phyloP scores from a whole-genome alignment of 129 eudicot species.

The Deinandra increscens region DNA sequence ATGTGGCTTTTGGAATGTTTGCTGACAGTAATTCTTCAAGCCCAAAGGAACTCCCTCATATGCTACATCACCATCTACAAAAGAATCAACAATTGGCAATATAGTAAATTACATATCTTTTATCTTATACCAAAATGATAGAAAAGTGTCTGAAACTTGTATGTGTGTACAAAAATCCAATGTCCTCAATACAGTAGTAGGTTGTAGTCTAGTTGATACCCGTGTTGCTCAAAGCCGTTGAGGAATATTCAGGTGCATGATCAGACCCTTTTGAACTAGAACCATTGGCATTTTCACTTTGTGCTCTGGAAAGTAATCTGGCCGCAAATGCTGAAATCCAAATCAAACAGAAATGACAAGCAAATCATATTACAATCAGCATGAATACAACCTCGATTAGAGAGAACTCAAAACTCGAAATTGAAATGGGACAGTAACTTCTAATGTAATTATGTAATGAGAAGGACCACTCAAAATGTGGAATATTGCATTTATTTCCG shows the following conservation, averaged over 20 bases:
- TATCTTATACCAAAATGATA: not conserved
- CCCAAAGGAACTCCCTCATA: slow-evolving; percentile 36
- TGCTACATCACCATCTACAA: slow-evolving; percentile 36
- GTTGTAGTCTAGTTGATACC: slow-evolving; percentile 34
- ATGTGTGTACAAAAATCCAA: slow-evolving; percentile 12
- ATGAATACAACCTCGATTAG: slow-evolving; percentile 8
- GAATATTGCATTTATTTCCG: not conserved
- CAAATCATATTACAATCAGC: slow-evolving; percentile 4
- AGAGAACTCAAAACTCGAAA: not conserved
- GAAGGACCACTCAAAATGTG: slow-evolving; percentile 29
- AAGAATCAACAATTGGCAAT: not conserved
- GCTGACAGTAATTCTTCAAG: slow-evolving; percentile 25
- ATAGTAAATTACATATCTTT: not conserved
- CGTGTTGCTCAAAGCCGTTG: slow-evolving; percentile 32
- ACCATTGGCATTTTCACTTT: slow-evolving; percentile 41
- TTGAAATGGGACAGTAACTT: slow-evolving; percentile 23
- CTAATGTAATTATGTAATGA: slow-evolving; percentile 15
- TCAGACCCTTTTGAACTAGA: slow-evolving; percentile 44
- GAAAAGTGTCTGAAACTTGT: too few relatives aligned
- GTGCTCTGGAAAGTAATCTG: slow-evolving; percentile 42
- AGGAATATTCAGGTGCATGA: slow-evolving; percentile 23
- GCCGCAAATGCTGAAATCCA: slow-evolving; percentile 62
- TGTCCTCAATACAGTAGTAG: not conserved
- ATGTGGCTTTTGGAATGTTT: slow-evolving; percentile 39
- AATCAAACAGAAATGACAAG: slow-evolving; percentile 18